Percentiles rank a stretch among this genome's conserved stretches.
phyloP scores from a whole-genome alignment of 176 grass and related monocot genomes.

The barley (Hordeum vulgare) region MorexV3_pseudomolecules_assembly NC_058519.1:117215093-117215592 shows the following conservation, averaged over 20 bases:
- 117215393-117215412: background rate
- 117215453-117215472: constrained; percentile 8
- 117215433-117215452: background rate
- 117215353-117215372: background rate
- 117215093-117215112: background rate
- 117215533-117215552: constrained; percentile 4
- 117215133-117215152: background rate
- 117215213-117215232: background rate
- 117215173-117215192: background rate
- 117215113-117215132: background rate
- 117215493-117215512: background rate
- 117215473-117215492: background rate
- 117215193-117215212: background rate
- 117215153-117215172: background rate
- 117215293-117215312: background rate
- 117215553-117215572: background rate
- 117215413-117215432: constrained; percentile 9
- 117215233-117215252: background rate
- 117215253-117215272: background rate
- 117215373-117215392: constrained; percentile 8
- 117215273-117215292: background rate
- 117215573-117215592: background rate
- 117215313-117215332: background rate
- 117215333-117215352: background rate
- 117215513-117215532: background rate